These are phyloP conservation scores for Fusarium pseudograminearum DNA, from an alignment of 2,329 filamentous ascomycete genomes.

Conservation along the genomic window DNA sequence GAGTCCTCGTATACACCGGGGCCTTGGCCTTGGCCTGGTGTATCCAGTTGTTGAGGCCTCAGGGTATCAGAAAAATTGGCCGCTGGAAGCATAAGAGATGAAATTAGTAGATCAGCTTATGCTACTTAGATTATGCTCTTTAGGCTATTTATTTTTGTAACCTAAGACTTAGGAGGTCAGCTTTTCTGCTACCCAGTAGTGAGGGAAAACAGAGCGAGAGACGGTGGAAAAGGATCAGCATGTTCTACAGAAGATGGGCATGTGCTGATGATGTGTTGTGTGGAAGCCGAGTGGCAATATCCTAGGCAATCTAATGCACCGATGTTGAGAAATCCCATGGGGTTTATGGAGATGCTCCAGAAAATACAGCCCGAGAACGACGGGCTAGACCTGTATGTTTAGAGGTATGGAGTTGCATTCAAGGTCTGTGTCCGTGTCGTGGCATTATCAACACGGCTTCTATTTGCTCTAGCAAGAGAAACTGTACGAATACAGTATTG, in stretches of 20 bases:
- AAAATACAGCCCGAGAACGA: background rate
- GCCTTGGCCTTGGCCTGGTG: slow-evolving; percentile 20
- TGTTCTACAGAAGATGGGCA: slow-evolving; percentile 7
- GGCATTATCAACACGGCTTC: background rate
- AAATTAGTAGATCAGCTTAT: too few relatives aligned
- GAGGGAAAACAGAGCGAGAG: background rate
- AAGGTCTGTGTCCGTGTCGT: background rate
- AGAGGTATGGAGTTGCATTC: slow-evolving; percentile 5
- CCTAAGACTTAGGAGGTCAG: too few relatives aligned
- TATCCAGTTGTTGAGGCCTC: slow-evolving; percentile 20
- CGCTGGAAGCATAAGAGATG: too few relatives aligned
- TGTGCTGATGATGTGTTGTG: slow-evolving; percentile 22
- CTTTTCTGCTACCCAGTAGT: too few relatives aligned
- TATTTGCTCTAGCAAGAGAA: background rate
- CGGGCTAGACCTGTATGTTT: background rate
- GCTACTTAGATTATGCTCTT: too few relatives aligned
- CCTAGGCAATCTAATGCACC: slow-evolving; percentile 1
- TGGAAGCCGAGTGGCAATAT: slow-evolving; percentile 25
- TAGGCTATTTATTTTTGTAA: too few relatives aligned
- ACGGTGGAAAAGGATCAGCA: slow-evolving; percentile 18
- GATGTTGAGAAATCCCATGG: slow-evolving; percentile 21
- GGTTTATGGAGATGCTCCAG: slow-evolving; percentile 23
- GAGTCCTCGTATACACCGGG: slow-evolving; percentile 1
- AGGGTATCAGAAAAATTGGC: too few relatives aligned
- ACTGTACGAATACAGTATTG: background rate